These are phyloP conservation scores for Linderina pennispora DNA, from an alignment of 192 early-diverging fungal genomes.

Conservation along the genomic window DNA sequence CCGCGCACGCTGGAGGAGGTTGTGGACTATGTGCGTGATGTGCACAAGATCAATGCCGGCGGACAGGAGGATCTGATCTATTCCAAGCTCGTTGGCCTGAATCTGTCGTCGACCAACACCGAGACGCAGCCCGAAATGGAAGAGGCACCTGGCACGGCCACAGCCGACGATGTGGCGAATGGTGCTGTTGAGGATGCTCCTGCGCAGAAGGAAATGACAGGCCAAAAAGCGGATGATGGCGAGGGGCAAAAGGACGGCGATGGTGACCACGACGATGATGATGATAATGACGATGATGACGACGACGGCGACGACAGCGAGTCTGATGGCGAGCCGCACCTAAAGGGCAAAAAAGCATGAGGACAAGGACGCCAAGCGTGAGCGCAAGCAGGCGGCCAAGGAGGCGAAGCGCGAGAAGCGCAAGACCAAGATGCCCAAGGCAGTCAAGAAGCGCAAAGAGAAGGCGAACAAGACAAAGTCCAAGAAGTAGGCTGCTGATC, in stretches of 20 bases:
- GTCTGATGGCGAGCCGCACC: constrained; percentile 6
- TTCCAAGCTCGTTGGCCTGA: constrained; percentile 52
- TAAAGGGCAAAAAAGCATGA: constrained; percentile 67
- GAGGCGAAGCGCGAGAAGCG: constrained; percentile 88
- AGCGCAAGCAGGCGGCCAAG: constrained; percentile 79
- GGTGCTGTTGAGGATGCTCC: constrained; percentile 8
- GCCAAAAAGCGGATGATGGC: constrained; percentile 41
- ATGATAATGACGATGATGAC: background rate
- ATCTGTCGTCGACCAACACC: constrained; percentile 43
- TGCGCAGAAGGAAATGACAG: constrained; percentile 16
- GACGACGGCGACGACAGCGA: constrained; percentile 26
- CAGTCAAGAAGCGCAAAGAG: constrained; percentile 91
- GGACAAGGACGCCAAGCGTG: constrained; percentile 85
- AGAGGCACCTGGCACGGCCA: background rate
- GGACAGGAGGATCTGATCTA: constrained; percentile 57
- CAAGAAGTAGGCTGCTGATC: constrained; percentile 20
- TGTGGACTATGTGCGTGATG: constrained; percentile 79
- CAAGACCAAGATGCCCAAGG: constrained; percentile 92
- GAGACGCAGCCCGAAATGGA: background rate
- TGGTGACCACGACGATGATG: background rate
- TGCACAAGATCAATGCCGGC: constrained; percentile 65
- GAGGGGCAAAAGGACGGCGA: constrained; percentile 12
- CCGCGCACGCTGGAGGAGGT: constrained; percentile 90
- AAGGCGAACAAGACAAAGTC: constrained; percentile 61
- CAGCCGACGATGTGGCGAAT: background rate